Percentiles rank a stretch among this genome's conserved stretches.
These are phyloP conservation scores for Zygoascus bituminiphila DNA, from an alignment of 805 yeast genomes.

Conservation along the genomic window DNA sequence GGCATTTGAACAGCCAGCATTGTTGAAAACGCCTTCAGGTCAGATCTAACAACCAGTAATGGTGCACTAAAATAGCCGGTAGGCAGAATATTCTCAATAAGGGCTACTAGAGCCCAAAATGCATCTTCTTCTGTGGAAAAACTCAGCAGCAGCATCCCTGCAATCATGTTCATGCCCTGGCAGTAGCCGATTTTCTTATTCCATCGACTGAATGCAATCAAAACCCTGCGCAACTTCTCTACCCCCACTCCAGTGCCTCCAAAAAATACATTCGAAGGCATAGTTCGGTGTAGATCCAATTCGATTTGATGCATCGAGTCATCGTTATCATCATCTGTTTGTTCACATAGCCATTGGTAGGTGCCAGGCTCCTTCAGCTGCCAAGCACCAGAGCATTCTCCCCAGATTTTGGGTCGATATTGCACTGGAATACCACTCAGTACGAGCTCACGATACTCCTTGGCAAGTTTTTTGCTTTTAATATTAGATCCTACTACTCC, in stretches of 20 bases:
- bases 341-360: slow-evolving; percentile 29
- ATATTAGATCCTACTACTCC: background rate
- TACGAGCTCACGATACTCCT: slow-evolving; percentile 32
- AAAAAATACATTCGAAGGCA: slow-evolving; percentile 47
- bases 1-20: slow-evolving; percentile 36
- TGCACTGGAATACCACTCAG: slow-evolving; percentile 42
- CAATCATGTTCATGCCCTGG: slow-evolving; percentile 56
- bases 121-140: slow-evolving; percentile 42
- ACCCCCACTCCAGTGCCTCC: slow-evolving; percentile 49
- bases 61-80: slow-evolving; percentile 33
- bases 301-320: slow-evolving; percentile 42
- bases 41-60: slow-evolving; percentile 32
- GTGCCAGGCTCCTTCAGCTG: slow-evolving; percentile 39
- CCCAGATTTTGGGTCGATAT: slow-evolving; percentile 43
- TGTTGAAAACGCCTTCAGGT: slow-evolving; percentile 32
- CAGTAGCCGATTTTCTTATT: slow-evolving; percentile 46
- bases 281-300: slow-evolving; percentile 46
- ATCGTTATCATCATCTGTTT: slow-evolving; percentile 13
- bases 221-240: slow-evolving; percentile 37
- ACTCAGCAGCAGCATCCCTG: slow-evolving; percentile 41
- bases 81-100: slow-evolving; percentile 44
- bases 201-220: slow-evolving; percentile 42
- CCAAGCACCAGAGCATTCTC: slow-evolving; percentile 45
- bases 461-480: slow-evolving; percentile 8
- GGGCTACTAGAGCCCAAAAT: slow-evolving; percentile 44